phyloP scores from a whole-genome alignment of 1,139 yeast genomes.

The Suhomyces wounanorum region DNA sequence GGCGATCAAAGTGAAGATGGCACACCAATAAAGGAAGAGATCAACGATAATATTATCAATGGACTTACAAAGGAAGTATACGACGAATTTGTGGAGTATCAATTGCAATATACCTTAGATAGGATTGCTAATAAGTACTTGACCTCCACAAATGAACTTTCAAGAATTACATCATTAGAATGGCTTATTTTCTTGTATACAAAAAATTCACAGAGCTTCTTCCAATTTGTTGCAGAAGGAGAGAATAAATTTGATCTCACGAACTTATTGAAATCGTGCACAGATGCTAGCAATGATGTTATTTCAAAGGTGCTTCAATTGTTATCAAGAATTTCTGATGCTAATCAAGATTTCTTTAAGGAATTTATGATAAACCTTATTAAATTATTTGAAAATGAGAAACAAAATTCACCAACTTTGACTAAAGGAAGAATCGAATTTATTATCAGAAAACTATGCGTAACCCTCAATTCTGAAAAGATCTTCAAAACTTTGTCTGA shows the following conservation, averaged over 20 bases:
- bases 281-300: conserved; percentile 85
- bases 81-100: conserved; percentile 44
- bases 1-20: conserved; percentile 19
- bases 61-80: conserved; percentile 44
- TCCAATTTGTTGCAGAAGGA: conserved; percentile 42
- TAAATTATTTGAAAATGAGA: conserved; percentile 58
- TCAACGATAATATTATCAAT: conserved; percentile 20
- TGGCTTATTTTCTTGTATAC: conserved; percentile 88
- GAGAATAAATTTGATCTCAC: conserved; percentile 55
- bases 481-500: conserved; percentile 81
- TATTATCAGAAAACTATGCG: conserved; percentile 81
- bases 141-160: conserved; percentile 60
- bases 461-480: conserved; percentile 77
- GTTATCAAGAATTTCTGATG: conserved; percentile 77
- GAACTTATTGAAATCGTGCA: conserved; percentile 75
- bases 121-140: conserved; percentile 42
- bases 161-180: conserved; percentile 82
- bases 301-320: conserved; percentile 76
- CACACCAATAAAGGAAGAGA: conserved; percentile 9
- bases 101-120: conserved; percentile 37
- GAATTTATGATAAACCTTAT: conserved; percentile 75
- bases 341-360: conserved; percentile 77
- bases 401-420: conserved; percentile 20
- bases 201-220: conserved; percentile 64
- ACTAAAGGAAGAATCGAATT: conserved; percentile 77